Base-by-base conservation (phyloP, 148 eudicot genomes). In the Fagopyrum homotropicum region DNA sequence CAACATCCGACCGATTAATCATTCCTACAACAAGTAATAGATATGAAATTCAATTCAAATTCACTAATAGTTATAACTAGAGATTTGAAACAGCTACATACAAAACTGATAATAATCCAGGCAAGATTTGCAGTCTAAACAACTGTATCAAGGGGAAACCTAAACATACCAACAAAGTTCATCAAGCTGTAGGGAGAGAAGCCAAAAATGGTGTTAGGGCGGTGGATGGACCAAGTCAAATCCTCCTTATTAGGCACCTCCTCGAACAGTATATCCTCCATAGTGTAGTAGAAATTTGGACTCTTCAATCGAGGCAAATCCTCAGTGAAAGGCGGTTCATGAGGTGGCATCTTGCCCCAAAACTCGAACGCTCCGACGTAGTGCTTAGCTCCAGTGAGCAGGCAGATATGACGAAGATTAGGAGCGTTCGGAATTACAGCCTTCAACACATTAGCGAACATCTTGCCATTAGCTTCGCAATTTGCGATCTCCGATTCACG, bases 151-250 rank as follows among this genome's bases (percentile, higher is more conserved):
- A 29, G 69, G 71, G 12, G 71, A 40, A 66, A 30, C 6, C 10
- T 8, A 22, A 63, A 29, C 44, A 44, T 45, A 1, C 94, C 90
- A 5, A 89, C 79, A 7, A 88, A 48, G 79, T 91, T 88, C 86
- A 88, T 82, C 69, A 88, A 72, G 70, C 92, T 88, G 45, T 79
- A 79, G 4, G 94, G 94, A 4, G 97, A 89, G 69, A 89, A 92
- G 43, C 94, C 94, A 52, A 88, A 83, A 74, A 92, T 85, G 2
- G 57, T 69, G 22, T 90, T 85, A 0, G 97, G 94, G 59, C 94
- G 78, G 63, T 92, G 94, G 54, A 92, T 79, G 0, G 92, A 88
- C 94, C 97, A 92, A 1, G 89, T 84, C 63, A 92, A 76, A 44
- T 82, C 85, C 73, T 83, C 87, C 77, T 82, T 85, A 72, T 80